Evolutionary conservation across 257 asterid genomes (phyloP).

Genomic region (Solanum paucissectum): DNA sequence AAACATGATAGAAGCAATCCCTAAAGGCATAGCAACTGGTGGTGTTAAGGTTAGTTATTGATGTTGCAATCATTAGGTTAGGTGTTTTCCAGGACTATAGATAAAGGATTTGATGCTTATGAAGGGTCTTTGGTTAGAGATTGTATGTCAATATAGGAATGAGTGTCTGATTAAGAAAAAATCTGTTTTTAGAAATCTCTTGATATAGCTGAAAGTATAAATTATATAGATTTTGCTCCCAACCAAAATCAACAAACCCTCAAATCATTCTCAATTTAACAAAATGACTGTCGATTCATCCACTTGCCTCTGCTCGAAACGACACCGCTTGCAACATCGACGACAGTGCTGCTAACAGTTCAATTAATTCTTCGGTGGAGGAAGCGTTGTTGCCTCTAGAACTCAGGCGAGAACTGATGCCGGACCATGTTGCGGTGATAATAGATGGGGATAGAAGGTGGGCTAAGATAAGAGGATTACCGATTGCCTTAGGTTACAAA

Average conservation of each 20-base stretch:
- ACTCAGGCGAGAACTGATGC: slow-evolving; percentile 12
- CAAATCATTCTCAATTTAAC: neutral
- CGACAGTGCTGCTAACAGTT: neutral
- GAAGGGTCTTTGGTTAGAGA: neutral
- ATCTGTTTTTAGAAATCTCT: neutral
- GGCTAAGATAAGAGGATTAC: slow-evolving; percentile 41
- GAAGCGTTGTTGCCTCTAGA: neutral
- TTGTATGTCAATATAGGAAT: neutral
- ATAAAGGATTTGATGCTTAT: neutral
- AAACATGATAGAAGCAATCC: neutral
- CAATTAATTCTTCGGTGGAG: neutral
- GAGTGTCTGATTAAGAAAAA: neutral
- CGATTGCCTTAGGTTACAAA: slow-evolving; percentile 33
- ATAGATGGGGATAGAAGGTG: slow-evolving; percentile 58
- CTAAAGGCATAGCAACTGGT: neutral
- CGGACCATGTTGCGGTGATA: slow-evolving; percentile 31
- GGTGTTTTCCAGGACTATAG: neutral
- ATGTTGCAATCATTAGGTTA: neutral
- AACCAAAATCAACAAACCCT: neutral
- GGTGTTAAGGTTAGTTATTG: neutral
- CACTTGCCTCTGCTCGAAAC: neutral
- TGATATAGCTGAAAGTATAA: neutral
- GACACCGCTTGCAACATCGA: neutral
- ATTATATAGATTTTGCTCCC: neutral
- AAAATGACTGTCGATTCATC: neutral